Percentiles rank a stretch among this genome's conserved stretches.
Conservation (phyloP, 2,329 filamentous ascomycete genomes). For the Xylaria arbuscula region DNA sequence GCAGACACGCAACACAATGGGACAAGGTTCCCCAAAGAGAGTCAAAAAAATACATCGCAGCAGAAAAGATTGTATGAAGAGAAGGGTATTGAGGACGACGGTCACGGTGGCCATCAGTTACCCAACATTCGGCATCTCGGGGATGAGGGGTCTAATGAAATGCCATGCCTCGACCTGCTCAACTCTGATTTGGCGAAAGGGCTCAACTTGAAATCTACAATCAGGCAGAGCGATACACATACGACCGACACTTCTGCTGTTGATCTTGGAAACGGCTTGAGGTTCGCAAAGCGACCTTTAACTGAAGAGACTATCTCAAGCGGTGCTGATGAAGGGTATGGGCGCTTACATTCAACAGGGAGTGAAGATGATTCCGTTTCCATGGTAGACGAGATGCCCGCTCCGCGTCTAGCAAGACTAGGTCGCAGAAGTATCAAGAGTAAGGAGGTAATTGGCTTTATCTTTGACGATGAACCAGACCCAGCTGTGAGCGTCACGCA, state of each 20-base stretch:
- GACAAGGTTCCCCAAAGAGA: background rate
- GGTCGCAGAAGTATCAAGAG: slow-evolving; percentile 48
- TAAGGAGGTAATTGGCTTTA: slow-evolving; percentile 49
- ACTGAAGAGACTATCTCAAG: slow-evolving; percentile 5
- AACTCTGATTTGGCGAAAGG: background rate
- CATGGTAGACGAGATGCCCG: slow-evolving; percentile 33
- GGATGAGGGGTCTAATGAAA: slow-evolving; percentile 7
- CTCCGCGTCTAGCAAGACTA: slow-evolving; percentile 47
- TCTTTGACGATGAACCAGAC: slow-evolving; percentile 44
- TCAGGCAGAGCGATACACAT: background rate
- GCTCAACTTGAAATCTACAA: background rate
- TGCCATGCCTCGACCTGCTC: slow-evolving; percentile 1
- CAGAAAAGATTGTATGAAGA: background rate
- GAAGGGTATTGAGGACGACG: background rate
- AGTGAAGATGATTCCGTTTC: slow-evolving; percentile 21
- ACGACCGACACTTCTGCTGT: background rate
- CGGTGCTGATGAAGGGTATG: slow-evolving; percentile 2
- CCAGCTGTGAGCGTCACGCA: slow-evolving; percentile 9
- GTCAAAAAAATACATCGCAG: background rate
- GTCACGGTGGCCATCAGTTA: background rate
- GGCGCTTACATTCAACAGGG: slow-evolving; percentile 3
- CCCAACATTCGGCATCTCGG: background rate
- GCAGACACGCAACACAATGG: background rate
- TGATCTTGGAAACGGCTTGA: slow-evolving; percentile 8
- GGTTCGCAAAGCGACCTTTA: slow-evolving; percentile 9